phyloP scores from a whole-genome alignment of 2,329 filamentous ascomycete species.

The Diplodia seriata region DNA sequence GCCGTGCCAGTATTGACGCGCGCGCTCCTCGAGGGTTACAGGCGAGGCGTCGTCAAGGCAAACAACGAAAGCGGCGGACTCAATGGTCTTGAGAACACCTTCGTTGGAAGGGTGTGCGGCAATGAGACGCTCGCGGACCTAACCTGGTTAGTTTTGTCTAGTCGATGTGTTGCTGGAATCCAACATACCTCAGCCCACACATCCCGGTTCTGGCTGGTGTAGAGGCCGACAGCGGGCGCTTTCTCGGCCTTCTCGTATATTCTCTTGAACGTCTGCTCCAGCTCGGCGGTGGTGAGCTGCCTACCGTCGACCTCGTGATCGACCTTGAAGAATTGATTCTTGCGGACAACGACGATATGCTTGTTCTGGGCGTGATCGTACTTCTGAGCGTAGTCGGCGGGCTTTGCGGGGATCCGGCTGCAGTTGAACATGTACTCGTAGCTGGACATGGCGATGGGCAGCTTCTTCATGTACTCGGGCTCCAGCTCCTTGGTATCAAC shows the following conservation, averaged over 20 bases:
- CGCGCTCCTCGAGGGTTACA: conserved; percentile 92
- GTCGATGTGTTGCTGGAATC: background rate
- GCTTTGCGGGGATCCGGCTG: conserved; percentile 81
- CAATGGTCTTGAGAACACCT: conserved; percentile 77
- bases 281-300: conserved; percentile 85
- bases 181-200: conserved; percentile 77
- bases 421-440: conserved; percentile 99
- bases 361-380: conserved; percentile 77
- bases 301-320: conserved; percentile 79
- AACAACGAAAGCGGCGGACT: conserved; percentile 87
- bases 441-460: conserved; percentile 97
- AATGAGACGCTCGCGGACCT: conserved; percentile 73
- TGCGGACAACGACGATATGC: conserved; percentile 88
- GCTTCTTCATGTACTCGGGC: conserved; percentile 98
- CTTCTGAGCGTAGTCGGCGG: conserved; percentile 83
- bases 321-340: conserved; percentile 98
- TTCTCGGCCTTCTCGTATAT: conserved; percentile 81
- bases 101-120: conserved; percentile 80
- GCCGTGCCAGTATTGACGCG: conserved; percentile 97
- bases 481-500: conserved; percentile 84
- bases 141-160: conserved; percentile 22
- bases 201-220: conserved; percentile 94
- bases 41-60: conserved; percentile 92
- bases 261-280: conserved; percentile 86
- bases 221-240: conserved; percentile 76